phyloP scores from a whole-genome alignment of 768 basidiomycete species.

The Tylopilus vinaceipallidus region DNA sequence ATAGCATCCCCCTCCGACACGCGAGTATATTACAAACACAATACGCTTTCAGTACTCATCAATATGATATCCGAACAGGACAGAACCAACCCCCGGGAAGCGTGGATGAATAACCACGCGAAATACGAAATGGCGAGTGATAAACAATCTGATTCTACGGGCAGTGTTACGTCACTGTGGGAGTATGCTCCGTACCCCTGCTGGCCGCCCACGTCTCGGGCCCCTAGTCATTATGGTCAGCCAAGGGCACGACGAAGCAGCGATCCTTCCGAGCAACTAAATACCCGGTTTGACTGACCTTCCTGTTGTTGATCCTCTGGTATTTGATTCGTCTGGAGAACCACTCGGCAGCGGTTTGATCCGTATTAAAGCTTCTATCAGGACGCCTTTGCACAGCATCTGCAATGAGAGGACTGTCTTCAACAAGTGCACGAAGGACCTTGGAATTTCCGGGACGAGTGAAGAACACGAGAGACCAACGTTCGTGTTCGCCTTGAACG shows the following conservation, averaged over 20 bases:
- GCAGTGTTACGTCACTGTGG: conserved; percentile 18
- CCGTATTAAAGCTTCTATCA: conserved; percentile 37
- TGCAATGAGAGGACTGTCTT: conserved; percentile 51
- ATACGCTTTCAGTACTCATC: too few species aligned
- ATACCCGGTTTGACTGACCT: conserved; percentile 25
- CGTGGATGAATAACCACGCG: too few species aligned
- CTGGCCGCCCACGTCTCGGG: conserved; percentile 32
- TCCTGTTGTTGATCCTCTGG: conserved; percentile 41
- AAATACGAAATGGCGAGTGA: too few species aligned
- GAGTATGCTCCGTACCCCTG: conserved; percentile 31
- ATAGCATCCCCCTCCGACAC: too few species aligned
- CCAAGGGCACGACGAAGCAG: not conserved
- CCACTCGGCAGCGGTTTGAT: conserved; percentile 40
- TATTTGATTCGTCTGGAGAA: conserved; percentile 38
- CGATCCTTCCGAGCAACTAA: not conserved
- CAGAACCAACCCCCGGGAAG: too few species aligned
- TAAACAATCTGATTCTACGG: too few species aligned
- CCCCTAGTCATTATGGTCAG: conserved; percentile 18
- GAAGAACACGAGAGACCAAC: conserved; percentile 72
- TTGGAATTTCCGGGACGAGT: conserved; percentile 56
- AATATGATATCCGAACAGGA: too few species aligned
- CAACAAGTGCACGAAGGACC: conserved; percentile 47
- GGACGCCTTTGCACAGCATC: conserved; percentile 35
- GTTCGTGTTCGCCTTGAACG: conserved; percentile 46
- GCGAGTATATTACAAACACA: too few species aligned